Evolutionary conservation across 306 rosid species (phyloP), one percentile per base, ranked within the genome.

Genomic region (Mimosa pudica): DNA sequence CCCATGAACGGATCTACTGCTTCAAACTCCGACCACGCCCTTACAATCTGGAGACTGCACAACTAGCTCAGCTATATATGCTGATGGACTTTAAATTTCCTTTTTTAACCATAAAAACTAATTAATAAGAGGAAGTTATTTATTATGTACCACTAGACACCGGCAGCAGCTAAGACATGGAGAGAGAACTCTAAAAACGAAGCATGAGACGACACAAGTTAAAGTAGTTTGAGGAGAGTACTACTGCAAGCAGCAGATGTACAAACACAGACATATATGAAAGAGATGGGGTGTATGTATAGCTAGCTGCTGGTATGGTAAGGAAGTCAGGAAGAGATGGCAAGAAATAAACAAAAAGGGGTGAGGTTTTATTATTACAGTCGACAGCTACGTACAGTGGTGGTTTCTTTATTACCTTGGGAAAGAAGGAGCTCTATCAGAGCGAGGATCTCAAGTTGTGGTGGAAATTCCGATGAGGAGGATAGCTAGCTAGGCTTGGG

Each of bases 401-500:
- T 2, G 7, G 13, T 8, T 3, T 44, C 33, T 20, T 64, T 5
- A 66, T 46, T 84, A 80, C 87, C 87, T 84, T 24, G n/a, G 20
- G 10, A 77, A 60, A 36, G 61, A 55, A 66, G 24, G 38, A 77
- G 51, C 18, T 24, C 30, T 24, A 24, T 24, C 30, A 66, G 52
- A 35, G 77, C 45, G 44, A 46, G 67, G 84, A 84, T 86, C 77
- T 71, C 47, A 74, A 74, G 57, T 74, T 51, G 75, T 36, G 24
- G 63, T 76, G 41, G 49, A 18, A 76, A 58, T 45, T 76, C 65
- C 38, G 68, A 48, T 52, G 68, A 69, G 57, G 69, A 49, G 30
- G 30, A 24, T 24, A 24, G 30, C 30, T 24, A 24, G 30, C 30
- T 80, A 62, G 58, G 44, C 35, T 79, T 71, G 78, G 48, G 76